Evolutionary conservation across 768 basidiomycete genomes (phyloP).

Genomic region (Lactarius vividus): DNA sequence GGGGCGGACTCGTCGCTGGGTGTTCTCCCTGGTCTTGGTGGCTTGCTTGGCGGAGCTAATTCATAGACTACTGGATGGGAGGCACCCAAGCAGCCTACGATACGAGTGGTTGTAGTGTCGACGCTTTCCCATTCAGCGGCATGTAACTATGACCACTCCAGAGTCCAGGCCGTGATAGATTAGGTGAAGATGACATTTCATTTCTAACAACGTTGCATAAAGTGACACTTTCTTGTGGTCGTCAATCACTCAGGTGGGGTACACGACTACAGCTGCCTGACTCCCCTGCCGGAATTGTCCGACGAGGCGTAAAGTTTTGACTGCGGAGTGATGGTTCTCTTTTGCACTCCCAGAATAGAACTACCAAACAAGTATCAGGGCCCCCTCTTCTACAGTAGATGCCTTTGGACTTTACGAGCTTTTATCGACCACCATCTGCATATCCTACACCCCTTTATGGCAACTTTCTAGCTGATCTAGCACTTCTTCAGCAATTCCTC

Average conservation of each 20-base stretch:
- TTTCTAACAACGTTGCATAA: neutral
- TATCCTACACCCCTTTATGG: neutral
- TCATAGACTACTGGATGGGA: too few relatives aligned
- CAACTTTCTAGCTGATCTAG: neutral
- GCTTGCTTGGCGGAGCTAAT: too few relatives aligned
- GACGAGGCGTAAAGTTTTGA: neutral
- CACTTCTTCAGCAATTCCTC: neutral
- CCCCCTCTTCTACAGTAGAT: too few relatives aligned
- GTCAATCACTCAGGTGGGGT: neutral
- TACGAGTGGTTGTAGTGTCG: neutral
- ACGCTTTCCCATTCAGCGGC: neutral
- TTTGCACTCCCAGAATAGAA: neutral
- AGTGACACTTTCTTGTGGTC: neutral
- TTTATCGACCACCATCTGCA: too few relatives aligned
- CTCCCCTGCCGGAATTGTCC: neutral
- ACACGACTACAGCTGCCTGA: neutral
- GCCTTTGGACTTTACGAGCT: too few relatives aligned
- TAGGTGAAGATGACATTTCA: neutral
- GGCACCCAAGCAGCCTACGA: too few relatives aligned
- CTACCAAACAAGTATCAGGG: too few relatives aligned
- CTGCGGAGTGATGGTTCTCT: neutral
- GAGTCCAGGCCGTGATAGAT: neutral
- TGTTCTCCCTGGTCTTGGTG: too few relatives aligned
- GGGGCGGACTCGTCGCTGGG: too few relatives aligned
- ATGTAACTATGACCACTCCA: neutral